phyloP scores from a whole-genome alignment of 345 rosid species.

The Turnera subulata region DNA sequence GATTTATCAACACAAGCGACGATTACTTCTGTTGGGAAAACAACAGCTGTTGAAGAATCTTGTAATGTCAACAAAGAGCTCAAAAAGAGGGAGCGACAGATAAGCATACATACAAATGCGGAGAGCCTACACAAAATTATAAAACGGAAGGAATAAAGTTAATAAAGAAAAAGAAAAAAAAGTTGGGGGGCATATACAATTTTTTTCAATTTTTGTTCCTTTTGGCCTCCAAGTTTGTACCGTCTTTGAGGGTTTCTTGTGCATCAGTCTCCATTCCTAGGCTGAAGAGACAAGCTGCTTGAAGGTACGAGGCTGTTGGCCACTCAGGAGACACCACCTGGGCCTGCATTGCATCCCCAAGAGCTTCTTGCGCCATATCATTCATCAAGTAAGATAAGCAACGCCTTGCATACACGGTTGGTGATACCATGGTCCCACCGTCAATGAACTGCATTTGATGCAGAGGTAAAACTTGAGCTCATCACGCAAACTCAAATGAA shows the following conservation, averaged over 20 bases:
- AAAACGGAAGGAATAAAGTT: neutral
- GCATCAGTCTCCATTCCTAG: slow-evolving; percentile 86
- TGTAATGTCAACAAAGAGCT: neutral
- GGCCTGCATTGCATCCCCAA: slow-evolving; percentile 89
- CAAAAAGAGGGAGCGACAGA: neutral
- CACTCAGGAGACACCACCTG: slow-evolving; percentile 77
- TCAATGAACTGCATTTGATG: slow-evolving; percentile 51
- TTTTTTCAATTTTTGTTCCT: slow-evolving; percentile 54
- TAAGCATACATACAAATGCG: slow-evolving; percentile 1
- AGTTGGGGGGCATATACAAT: slow-evolving; percentile 24
- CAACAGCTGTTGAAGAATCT: neutral
- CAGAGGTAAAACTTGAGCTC: too few species aligned
- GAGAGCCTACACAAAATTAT: slow-evolving; percentile 7
- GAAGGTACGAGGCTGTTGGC: slow-evolving; percentile 79
- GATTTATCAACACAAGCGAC: neutral
- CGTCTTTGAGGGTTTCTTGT: slow-evolving; percentile 73
- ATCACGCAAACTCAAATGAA: too few species aligned
- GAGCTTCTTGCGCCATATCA: slow-evolving; percentile 72
- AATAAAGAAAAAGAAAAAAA: neutral
- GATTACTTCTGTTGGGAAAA: too few species aligned
- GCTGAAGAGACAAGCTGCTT: slow-evolving; percentile 75
- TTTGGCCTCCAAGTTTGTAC: slow-evolving; percentile 72
- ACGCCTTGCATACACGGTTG: slow-evolving; percentile 73
- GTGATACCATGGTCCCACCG: slow-evolving; percentile 75
- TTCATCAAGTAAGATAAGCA: slow-evolving; percentile 75